Evolutionary conservation across 768 basidiomycete genomes (phyloP).

Genomic region (Mycena latifolia): DNA sequence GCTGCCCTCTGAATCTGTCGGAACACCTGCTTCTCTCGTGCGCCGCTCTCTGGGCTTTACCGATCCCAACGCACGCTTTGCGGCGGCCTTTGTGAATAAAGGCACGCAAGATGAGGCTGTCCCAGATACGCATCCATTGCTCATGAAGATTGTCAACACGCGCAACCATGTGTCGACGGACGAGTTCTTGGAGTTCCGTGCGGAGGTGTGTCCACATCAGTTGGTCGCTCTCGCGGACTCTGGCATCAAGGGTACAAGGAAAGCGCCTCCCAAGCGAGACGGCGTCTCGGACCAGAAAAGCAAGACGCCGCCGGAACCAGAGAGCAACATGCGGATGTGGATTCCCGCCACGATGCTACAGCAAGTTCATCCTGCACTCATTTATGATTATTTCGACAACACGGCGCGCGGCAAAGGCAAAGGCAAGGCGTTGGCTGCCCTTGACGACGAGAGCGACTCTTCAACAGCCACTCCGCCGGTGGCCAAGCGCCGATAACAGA

Average conservation of each 20-base stretch:
- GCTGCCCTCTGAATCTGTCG: conserved; percentile 17
- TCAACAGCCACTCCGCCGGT: background rate
- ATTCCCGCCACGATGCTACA: conserved; percentile 71
- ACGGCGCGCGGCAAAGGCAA: conserved; percentile 44
- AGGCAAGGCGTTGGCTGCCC: background rate
- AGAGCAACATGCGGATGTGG: conserved; percentile 68
- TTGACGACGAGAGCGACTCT: conserved; percentile 11
- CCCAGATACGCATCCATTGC: conserved; percentile 51
- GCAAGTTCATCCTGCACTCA: conserved; percentile 64
- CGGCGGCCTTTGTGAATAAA: conserved; percentile 44
- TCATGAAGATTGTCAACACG: conserved; percentile 56
- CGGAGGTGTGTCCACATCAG: conserved; percentile 66
- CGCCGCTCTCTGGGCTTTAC: conserved; percentile 32
- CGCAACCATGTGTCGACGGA: conserved; percentile 73
- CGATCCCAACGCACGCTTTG: conserved; percentile 28
- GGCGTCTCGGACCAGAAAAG: conserved; percentile 31
- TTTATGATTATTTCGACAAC: conserved; percentile 57
- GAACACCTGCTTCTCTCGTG: conserved; percentile 33
- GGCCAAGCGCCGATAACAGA: background rate
- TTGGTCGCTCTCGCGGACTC: conserved; percentile 63
- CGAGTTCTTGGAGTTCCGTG: conserved; percentile 68
- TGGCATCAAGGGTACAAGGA: conserved; percentile 58
- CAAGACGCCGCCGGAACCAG: conserved; percentile 53
- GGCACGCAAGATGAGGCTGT: conserved; percentile 42
- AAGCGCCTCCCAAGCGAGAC: no score